phyloP scores from a whole-genome alignment of 2,329 filamentous ascomycete genomes.

The Neonectria coccinea region DNA sequence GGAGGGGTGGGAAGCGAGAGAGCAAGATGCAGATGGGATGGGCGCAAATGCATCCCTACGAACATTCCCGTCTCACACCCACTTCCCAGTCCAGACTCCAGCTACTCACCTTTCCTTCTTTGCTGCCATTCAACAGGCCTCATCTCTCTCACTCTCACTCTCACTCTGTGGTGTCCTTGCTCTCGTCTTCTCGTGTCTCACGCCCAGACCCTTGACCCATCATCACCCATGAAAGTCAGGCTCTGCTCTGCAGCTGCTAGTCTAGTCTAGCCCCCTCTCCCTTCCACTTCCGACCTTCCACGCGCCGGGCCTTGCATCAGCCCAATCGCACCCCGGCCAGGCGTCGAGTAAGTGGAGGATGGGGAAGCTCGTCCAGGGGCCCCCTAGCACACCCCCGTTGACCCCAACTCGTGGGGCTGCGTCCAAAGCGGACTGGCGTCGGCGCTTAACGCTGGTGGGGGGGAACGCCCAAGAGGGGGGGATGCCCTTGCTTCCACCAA shows the following conservation, averaged over 20 bases:
- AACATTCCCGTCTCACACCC: conserved; percentile 24
- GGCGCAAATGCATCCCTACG: conserved; percentile 4
- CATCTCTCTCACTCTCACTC: background rate
- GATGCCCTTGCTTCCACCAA: conserved; percentile 54
- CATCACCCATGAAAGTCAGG: background rate
- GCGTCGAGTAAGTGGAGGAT: conserved; percentile 39
- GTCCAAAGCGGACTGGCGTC: conserved; percentile 62
- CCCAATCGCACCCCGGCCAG: conserved; percentile 38
- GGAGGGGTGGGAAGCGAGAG: background rate
- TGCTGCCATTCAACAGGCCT: background rate
- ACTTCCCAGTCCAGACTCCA: conserved; percentile 3
- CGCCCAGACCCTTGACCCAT: conserved; percentile 3
- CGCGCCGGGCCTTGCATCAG: conserved; percentile 31
- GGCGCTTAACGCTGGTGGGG: conserved; percentile 66
- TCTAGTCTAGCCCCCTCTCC: background rate
- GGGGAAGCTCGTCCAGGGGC: conserved; percentile 26
- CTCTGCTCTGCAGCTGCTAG: conserved; percentile 2
- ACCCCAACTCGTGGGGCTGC: conserved; percentile 57
- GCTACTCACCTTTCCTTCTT: background rate
- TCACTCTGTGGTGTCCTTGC: background rate
- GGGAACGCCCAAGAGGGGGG: conserved; percentile 35
- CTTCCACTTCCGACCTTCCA: conserved; percentile 26
- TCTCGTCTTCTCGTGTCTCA: background rate
- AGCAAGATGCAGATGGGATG: conserved; percentile 1
- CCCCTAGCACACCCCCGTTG: conserved; percentile 5